phyloP scores from a whole-genome alignment of 805 yeast species.

The Diddensiella caesifluorescens region DNA sequence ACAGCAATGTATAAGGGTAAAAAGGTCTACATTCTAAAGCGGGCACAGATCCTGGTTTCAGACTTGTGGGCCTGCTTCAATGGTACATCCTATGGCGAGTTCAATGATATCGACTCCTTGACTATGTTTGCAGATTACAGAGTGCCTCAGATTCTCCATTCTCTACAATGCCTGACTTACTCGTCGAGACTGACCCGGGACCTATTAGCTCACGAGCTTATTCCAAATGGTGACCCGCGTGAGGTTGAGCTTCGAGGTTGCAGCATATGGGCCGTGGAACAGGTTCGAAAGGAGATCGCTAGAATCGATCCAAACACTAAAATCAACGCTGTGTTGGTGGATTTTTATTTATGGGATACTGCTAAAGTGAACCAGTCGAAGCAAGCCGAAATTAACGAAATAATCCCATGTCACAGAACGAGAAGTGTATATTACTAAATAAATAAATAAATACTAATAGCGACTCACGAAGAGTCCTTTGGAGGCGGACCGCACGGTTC shows the following conservation, averaged over 20 bases:
- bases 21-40: constrained; percentile 33
- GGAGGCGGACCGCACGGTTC: constrained; percentile 28
- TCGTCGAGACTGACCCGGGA: constrained; percentile 24
- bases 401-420: constrained; percentile 35
- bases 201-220: constrained; percentile 20
- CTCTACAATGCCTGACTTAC: constrained; percentile 35
- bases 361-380: constrained; percentile 36
- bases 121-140: constrained; percentile 46
- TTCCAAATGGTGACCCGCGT: constrained; percentile 30
- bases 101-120: constrained; percentile 35
- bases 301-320: constrained; percentile 16
- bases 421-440: constrained; percentile 34
- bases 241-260: constrained; percentile 41
- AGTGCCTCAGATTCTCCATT: constrained; percentile 40
- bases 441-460: constrained; percentile 2
- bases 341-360: constrained; percentile 42
- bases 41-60: constrained; percentile 41
- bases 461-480: background rate
- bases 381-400: constrained; percentile 12
- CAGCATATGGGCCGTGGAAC: constrained; percentile 39
- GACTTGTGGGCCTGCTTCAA: constrained; percentile 43
- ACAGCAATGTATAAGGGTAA: constrained; percentile 27
- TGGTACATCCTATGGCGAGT: constrained; percentile 34
- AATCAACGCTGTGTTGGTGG: constrained; percentile 37
- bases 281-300: constrained; percentile 27